These are phyloP conservation scores for Acacia confusa DNA, from an alignment of 306 rosid genomes.

Conservation along the genomic window DNA sequence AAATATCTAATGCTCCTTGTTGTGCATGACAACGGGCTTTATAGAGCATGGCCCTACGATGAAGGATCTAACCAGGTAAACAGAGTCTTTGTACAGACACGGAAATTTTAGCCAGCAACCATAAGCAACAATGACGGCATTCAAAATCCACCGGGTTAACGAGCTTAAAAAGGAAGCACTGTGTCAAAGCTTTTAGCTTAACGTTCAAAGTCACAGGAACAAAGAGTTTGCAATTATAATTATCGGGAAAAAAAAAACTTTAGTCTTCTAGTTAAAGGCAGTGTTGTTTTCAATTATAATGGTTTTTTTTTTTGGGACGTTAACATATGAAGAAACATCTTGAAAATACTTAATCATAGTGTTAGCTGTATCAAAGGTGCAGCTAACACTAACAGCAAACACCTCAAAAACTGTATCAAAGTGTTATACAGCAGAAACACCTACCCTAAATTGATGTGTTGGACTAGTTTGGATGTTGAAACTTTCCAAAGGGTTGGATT, in stretches of 20 bases:
- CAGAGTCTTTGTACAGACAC: neutral
- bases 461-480: neutral
- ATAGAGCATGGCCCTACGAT: constrained; percentile 7
- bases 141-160: neutral
- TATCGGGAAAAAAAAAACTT: neutral
- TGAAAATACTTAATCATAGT: neutral
- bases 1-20: no score
- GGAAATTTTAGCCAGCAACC: neutral
- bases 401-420: neutral
- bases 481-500: neutral
- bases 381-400: neutral
- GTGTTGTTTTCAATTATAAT: neutral
- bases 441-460: neutral
- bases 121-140: constrained; percentile 3
- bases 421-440: neutral
- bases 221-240: neutral
- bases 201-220: neutral
- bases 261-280: neutral
- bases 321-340: neutral
- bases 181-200: neutral
- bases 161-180: neutral
- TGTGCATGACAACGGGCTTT: no score
- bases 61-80: constrained; percentile 11
- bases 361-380: neutral
- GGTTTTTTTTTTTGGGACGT: neutral